Percentiles rank a stretch among this genome's conserved stretches.
Evolutionary conservation across 1,139 yeast species (phyloP).

Genomic region (Saccharomyces hybrid): DNA sequence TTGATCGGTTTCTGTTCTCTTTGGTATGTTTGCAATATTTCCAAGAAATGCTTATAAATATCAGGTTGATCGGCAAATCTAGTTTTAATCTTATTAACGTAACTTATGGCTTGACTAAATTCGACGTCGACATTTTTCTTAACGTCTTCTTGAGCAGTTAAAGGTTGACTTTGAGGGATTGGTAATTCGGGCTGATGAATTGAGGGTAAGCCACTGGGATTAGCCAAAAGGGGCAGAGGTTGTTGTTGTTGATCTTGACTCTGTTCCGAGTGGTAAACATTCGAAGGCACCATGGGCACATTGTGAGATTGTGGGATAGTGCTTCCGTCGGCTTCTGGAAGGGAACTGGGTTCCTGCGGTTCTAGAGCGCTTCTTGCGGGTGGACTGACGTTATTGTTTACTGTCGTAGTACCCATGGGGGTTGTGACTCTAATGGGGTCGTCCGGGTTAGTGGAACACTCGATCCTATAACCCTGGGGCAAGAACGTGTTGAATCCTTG

Average conservation of each 20-base stretch:
- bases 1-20: constrained; percentile 91
- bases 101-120: constrained; percentile 92
- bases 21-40: constrained; percentile 91
- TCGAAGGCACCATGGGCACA: constrained; percentile 7
- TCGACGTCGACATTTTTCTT: constrained; percentile 75
- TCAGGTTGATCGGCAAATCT: constrained; percentile 93
- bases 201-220: neutral
- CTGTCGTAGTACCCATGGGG: constrained; percentile 74
- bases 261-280: constrained; percentile 1
- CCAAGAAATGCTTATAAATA: constrained; percentile 87
- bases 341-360: neutral
- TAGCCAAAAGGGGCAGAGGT: neutral
- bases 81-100: constrained; percentile 91
- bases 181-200: neutral
- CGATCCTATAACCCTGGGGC: constrained; percentile 94
- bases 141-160: constrained; percentile 15
- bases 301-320: constrained; percentile 2
- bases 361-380: neutral
- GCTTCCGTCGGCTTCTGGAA: neutral
- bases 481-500: constrained; percentile 96
- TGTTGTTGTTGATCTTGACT: constrained; percentile 7
- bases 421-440: constrained; percentile 95
- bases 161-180: neutral
- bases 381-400: constrained; percentile 4
- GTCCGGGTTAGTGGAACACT: constrained; percentile 80